phyloP scores from a whole-genome alignment of 2,329 filamentous ascomycete genomes.

The Lecanicillium sp. region DNA sequence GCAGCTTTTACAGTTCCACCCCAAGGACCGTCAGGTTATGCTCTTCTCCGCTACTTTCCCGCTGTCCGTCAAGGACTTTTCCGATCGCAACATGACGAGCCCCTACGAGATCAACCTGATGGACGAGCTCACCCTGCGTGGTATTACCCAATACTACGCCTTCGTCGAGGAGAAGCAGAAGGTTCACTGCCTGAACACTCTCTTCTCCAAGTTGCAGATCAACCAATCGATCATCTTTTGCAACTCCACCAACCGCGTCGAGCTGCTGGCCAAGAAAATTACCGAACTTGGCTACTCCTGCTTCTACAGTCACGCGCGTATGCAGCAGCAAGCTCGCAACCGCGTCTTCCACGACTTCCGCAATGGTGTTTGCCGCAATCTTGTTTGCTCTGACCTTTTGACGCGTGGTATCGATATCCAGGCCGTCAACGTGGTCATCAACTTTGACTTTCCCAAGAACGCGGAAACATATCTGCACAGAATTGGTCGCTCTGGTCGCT shows the following conservation, averaged over 20 bases:
- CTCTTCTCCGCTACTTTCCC: slow-evolving; percentile 98
- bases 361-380: slow-evolving; percentile 94
- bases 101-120: slow-evolving; percentile 99
- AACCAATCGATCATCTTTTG: slow-evolving; percentile 99
- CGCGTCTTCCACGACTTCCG: slow-evolving; percentile 99
- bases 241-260: slow-evolving; percentile 97
- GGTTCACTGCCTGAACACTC: slow-evolving; percentile 96
- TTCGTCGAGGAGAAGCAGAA: slow-evolving; percentile 99
- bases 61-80: slow-evolving; percentile 94
- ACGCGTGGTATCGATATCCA: slow-evolving; percentile 99
- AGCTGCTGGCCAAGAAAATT: slow-evolving; percentile 97
- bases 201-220: slow-evolving; percentile 98
- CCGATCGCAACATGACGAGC: slow-evolving; percentile 92
- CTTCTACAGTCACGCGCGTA: slow-evolving; percentile 98
- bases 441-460: slow-evolving; percentile 99
- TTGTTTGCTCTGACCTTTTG: slow-evolving; percentile 94
- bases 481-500: slow-evolving; percentile 94
- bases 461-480: slow-evolving; percentile 98
- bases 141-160: slow-evolving; percentile 98
- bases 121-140: slow-evolving; percentile 95
- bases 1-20: slow-evolving; percentile 89
- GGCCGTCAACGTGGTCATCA: slow-evolving; percentile 98
- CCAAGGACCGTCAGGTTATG: slow-evolving; percentile 98
- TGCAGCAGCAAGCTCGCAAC: slow-evolving; percentile 95
- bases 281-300: slow-evolving; percentile 98